A percentile compares a stretch with the other conserved stretches of the same genome.
These are phyloP conservation scores for Quercus gilva DNA, from an alignment of 306 rosid species.

Conservation along the genomic window DNA sequence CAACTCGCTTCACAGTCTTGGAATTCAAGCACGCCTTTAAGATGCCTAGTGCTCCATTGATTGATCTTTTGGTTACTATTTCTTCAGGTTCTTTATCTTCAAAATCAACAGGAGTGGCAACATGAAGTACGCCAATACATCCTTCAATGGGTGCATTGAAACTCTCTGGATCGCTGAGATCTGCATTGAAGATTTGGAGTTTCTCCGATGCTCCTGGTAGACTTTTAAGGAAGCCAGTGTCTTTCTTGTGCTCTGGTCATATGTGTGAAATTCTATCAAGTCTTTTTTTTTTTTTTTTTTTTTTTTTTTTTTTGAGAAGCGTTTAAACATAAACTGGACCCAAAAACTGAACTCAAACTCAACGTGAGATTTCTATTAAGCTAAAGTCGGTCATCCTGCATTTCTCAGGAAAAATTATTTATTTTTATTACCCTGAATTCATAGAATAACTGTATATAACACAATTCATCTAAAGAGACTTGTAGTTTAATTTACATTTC, in stretches of 20 bases:
- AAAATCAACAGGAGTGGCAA: conserved; percentile 36
- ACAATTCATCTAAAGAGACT: too few species aligned
- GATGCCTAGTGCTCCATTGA: conserved; percentile 55
- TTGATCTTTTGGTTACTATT: conserved; percentile 36
- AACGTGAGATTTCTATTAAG: too few species aligned
- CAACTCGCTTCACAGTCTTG: conserved; percentile 47
- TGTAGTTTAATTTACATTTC: too few species aligned
- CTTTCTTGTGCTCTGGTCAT: conserved; percentile 29
- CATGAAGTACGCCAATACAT: conserved; percentile 55
- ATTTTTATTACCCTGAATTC: too few species aligned
- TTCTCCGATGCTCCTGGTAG: conserved; percentile 49
- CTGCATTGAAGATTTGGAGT: conserved; percentile 46
- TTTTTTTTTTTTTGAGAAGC: background rate
- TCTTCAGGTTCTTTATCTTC: conserved; percentile 40
- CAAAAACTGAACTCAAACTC: too few species aligned
- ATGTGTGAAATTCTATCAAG: background rate
- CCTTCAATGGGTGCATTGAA: conserved; percentile 48
- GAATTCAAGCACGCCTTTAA: conserved; percentile 41
- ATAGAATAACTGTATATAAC: too few species aligned
- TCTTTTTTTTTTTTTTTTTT: too few species aligned
- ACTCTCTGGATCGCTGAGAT: conserved; percentile 50
- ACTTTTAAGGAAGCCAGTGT: conserved; percentile 44
- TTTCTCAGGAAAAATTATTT: too few species aligned
- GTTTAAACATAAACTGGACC: too few species aligned
- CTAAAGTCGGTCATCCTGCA: too few species aligned